These are phyloP conservation scores for Fraxinus anomala DNA, from an alignment of 257 asterid genomes.

Conservation along the genomic window DNA sequence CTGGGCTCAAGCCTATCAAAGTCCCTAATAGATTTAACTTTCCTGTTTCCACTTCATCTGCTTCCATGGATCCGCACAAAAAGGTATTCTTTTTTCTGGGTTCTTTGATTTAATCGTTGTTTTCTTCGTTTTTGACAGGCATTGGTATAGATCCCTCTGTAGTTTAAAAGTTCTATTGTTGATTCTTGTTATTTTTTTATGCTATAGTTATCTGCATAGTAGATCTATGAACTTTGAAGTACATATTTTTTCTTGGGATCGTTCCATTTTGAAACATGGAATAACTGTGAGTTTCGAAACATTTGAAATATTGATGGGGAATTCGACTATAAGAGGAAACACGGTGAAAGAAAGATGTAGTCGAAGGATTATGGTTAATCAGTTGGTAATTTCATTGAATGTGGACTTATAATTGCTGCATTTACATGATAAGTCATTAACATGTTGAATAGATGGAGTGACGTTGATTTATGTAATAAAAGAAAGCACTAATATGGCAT, in stretches of 20 bases:
- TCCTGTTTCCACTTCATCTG: slow-evolving; percentile 29
- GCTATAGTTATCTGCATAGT: slow-evolving; percentile 12
- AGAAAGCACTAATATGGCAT: not conserved
- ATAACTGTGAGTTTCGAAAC: not conserved
- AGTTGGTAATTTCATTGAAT: slow-evolving; percentile 15
- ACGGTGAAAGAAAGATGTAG: not conserved
- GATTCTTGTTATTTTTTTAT: not conserved
- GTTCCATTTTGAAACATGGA: not conserved
- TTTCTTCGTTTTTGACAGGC: slow-evolving; percentile 3
- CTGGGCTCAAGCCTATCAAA: slow-evolving; percentile 61
- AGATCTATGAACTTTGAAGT: slow-evolving; percentile 22
- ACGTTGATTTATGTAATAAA: not conserved
- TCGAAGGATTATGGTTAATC: slow-evolving; percentile 11
- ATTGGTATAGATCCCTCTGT: slow-evolving; percentile 29
- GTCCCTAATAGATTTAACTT: slow-evolving; percentile 68
- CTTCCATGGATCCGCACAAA: slow-evolving; percentile 77
- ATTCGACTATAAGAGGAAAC: not conserved
- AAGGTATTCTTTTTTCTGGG: slow-evolving; percentile 45
- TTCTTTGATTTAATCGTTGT: not conserved
- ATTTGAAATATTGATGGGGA: not conserved
- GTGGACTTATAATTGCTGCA: slow-evolving; percentile 14
- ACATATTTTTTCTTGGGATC: not conserved
- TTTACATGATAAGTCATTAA: not conserved
- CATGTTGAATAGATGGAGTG: slow-evolving; percentile 6
- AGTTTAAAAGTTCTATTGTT: not conserved